Base-by-base conservation (phyloP, 352 stramenopile genomes). In the Phytophthora tentaculata region DNA sequence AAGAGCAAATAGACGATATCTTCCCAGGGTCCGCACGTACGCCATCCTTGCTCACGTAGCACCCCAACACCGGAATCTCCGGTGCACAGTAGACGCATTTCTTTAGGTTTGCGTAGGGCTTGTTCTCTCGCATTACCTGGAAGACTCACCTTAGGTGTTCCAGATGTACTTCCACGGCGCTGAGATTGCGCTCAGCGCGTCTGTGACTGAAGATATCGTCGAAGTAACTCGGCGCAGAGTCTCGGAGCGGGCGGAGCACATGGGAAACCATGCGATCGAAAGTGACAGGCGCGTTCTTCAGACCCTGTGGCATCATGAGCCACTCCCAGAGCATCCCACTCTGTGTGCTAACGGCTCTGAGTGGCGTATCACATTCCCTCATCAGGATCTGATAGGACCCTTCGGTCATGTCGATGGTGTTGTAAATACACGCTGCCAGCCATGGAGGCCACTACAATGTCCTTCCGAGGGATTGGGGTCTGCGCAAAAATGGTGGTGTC, bases 191-290 rank as follows among this genome's bases (percentile, higher is more conserved):
- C 22, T 56, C 32, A 19, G 50, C 55, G 19, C 44, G 29, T n/a
- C 64, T 67, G 64, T 73, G 69, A 0, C 71, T 29, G 39, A 64
- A 77, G 37, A 81, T 56, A n/a, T 77, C 74, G 44, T 79, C 71
- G 44, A 81, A 76, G 9, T 79, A 79, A 14, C 52, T 65, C 9
- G 56, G 67, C 2, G 68, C 49, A 17, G 44, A 56, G 17, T 56
- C 49, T 3, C 49, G 59, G 17, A 71, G 35, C 9, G 61, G 52
- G 0, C 58, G 52, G 10, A 58, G 37, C 12, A 70, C 14, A 19
- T 60, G 32, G 2, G 54, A 67, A 0, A 79, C 67, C 20, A 73
- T 39, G 13, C 48, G 3, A 22, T 55, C 23, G 48, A 55, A 55
- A 2, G 48, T 39, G 2, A 24, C 24, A 5, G 22, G 22, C 9